A percentile compares a stretch with the other conserved stretches of the same genome.
Conservation (phyloP, 2,329 filamentous ascomycete species). For the Didymella lethalis region DNA sequence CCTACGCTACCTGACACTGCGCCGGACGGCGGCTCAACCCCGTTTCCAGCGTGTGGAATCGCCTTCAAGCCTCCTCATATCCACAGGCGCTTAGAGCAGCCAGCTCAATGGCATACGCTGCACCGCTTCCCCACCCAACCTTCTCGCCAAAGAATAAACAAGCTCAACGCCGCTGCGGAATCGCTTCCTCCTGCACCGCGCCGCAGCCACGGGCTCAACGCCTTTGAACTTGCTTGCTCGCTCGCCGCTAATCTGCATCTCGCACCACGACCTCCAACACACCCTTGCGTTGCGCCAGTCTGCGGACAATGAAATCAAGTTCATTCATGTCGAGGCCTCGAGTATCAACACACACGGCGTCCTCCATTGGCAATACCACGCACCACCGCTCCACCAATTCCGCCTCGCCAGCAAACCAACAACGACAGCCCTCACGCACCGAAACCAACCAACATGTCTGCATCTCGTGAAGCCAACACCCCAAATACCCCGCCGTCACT, state of each 20-base stretch:
- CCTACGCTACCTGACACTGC: background rate
- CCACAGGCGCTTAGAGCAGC: slow-evolving; percentile 14
- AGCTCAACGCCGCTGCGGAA: slow-evolving; percentile 6
- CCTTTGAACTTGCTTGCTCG: background rate
- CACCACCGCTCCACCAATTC: too few species aligned
- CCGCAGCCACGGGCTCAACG: slow-evolving; percentile 6
- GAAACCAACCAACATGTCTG: too few species aligned
- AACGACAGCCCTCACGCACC: too few species aligned
- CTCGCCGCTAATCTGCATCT: background rate
- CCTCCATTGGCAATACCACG: too few species aligned
- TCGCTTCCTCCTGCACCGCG: slow-evolving; percentile 10
- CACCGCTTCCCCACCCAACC: slow-evolving; percentile 14
- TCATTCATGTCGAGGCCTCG: background rate
- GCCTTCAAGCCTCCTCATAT: slow-evolving; percentile 7
- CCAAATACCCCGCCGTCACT: too few species aligned
- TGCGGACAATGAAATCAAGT: background rate
- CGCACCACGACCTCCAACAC: background rate
- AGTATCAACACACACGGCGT: background rate
- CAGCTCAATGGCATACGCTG: slow-evolving; percentile 12
- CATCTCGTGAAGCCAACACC: too few species aligned
- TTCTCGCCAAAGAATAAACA: slow-evolving; percentile 16
- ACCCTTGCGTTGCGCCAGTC: background rate
- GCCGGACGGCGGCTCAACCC: slow-evolving; percentile 11
- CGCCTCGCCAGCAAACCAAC: too few species aligned
- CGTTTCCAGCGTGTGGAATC: background rate